phyloP scores from a whole-genome alignment of 768 basidiomycete genomes.

The Punctularia strigosozonata region DNA sequence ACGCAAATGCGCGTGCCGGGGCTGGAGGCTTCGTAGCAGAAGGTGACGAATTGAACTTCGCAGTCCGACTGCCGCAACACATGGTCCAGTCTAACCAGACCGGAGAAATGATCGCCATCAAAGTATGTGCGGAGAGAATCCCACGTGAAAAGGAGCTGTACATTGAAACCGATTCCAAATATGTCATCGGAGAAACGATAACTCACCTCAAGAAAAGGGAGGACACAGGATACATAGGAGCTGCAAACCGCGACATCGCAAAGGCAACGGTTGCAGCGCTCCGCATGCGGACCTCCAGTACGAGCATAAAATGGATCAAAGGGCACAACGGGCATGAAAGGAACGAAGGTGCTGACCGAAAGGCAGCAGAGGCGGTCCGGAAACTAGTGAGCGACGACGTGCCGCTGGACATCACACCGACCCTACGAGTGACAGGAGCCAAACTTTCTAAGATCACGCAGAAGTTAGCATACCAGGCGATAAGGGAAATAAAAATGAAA shows the following conservation, averaged over 20 bases:
- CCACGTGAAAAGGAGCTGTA: neutral
- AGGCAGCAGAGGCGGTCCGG: neutral
- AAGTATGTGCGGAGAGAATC: neutral
- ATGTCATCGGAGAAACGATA: neutral
- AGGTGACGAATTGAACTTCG: neutral
- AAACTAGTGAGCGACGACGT: neutral
- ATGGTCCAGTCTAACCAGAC: neutral
- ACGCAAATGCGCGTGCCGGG: neutral
- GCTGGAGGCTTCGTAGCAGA: neutral
- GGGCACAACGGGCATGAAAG: neutral
- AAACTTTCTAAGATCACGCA: neutral
- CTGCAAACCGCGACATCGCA: neutral
- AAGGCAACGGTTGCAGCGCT: neutral
- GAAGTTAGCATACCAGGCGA: neutral
- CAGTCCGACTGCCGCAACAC: neutral
- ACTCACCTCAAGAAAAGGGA: neutral
- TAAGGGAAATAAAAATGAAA: neutral
- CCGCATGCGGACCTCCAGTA: neutral
- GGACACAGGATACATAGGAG: neutral
- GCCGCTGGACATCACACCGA: neutral
- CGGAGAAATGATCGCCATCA: neutral
- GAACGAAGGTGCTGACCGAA: neutral
- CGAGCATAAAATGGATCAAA: neutral
- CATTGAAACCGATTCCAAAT: neutral
- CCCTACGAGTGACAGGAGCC: neutral